Base-by-base conservation (phyloP, 495 filamentous ascomycete species). In the Cladorrhinum samala region DNA sequence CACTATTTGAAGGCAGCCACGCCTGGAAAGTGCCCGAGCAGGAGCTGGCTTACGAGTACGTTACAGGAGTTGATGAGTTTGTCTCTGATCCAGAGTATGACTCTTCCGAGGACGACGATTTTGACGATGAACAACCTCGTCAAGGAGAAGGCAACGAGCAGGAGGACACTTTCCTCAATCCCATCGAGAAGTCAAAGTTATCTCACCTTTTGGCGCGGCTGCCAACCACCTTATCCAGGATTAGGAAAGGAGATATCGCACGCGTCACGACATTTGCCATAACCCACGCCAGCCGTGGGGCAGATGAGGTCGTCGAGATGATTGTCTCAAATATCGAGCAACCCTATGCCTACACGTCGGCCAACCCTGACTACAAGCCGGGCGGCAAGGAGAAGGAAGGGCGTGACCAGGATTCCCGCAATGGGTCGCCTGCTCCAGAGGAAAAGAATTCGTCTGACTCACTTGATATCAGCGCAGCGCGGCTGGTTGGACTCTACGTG, bases 211-310 rank as follows among this genome's bases (percentile, higher is more conserved):
- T 95, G 7, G 82, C 86, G 19, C 82, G 92, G 23, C 77, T 97
- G 5, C 92, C 92, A 0, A 89, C 83, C 1, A 84, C 78, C 13
- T 81, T 87, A 21, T 80, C 81, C 2, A 84, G 81, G 59, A 79
- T 96, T 17, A 79, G 89, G 23, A 87, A 87, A 61, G 89, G 90
- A 2, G 92, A 96, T 63, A 82, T 96, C 24, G 90, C 90, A 16
- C 80, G 91, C 3, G 74, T 96, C 2, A 91, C 90, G 2, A 80
- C 86, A 20, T 96, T 97, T 63, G 93, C 92, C 11, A 91, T 96
- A 56, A 85, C 86, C 2, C 87, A 96, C 64, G 88, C 88, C 2
- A 81, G 73, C 25, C 62, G 75, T 39, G 88, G 85, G 2, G 88
- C 87, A 7, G 88, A 94, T 50, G 93, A 97, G 73, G 83, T 96